phyloP scores from a whole-genome alignment of 306 rosid species.

The Sicyos edulis region DNA sequence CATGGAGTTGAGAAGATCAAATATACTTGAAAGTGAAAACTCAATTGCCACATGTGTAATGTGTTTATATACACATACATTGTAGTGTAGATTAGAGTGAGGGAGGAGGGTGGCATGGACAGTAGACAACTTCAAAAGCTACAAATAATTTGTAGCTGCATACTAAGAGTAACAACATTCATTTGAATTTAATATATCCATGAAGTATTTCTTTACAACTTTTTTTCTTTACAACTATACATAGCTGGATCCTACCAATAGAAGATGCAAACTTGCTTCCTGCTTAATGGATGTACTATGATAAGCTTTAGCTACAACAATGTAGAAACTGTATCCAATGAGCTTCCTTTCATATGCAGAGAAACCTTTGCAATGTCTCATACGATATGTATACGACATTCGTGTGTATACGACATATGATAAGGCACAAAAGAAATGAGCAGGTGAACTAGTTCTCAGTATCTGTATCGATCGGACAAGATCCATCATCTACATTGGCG shows the following conservation, averaged over 20 bases:
- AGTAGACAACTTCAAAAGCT: neutral
- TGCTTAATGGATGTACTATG: neutral
- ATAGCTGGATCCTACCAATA: neutral
- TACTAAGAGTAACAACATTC: neutral
- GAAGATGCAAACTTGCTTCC: neutral
- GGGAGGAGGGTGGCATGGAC: neutral
- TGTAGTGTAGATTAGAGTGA: neutral
- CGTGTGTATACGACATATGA: neutral
- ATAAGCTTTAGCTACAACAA: neutral
- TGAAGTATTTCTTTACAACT: constrained; percentile 1
- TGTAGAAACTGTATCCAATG: neutral
- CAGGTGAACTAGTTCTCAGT: constrained; percentile 31
- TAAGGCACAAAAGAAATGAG: neutral
- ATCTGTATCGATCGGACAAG: constrained; percentile 53
- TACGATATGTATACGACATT: neutral
- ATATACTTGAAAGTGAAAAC: too few relatives aligned
- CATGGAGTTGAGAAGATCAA: too few relatives aligned
- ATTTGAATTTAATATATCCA: neutral
- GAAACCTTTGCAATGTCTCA: neutral
- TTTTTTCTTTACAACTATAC: neutral
- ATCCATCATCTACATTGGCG: constrained; percentile 87
- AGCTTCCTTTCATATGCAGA: neutral
- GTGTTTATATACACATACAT: too few relatives aligned
- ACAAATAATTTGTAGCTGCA: neutral
- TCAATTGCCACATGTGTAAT: too few relatives aligned